Base-by-base conservation (phyloP, 495 filamentous ascomycete species). In the Xanthoparmelia taractica region DNA sequence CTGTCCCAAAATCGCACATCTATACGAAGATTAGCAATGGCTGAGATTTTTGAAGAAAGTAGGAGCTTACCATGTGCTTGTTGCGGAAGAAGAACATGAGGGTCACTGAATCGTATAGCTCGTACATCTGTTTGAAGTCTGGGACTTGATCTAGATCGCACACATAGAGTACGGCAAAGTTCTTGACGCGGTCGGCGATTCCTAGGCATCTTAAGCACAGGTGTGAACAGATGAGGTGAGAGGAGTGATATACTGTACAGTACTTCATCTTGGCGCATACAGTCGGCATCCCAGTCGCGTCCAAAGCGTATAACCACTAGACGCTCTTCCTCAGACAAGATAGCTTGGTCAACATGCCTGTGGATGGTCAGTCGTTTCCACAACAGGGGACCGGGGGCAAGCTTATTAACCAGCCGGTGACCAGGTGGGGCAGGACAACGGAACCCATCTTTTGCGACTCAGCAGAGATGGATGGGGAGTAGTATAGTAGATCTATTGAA, bases 401-500 rank as follows among this genome's bases (percentile, higher is more conserved):
- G 92, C 77, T 96, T 92, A 96, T 91, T 69, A 96, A 92, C 93
- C 94, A 97, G 67, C 91, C 94, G 17, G 90, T 95, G 61, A 84
- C 82, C 40, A 98, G 82, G 76, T 98, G 94, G 25, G 94, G 94
- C 18, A 98, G 83, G 18, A 97, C 90, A 60, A 97, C 89, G 60
- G 91, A 96, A 71, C 92, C 90, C 88, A 94, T 96, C 15, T 10
- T 54, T 54, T 33, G 50, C 27, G 15, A 33, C 15, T 33, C 17
- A 15, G 10, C 27, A 33, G 29, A 11, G 20, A 4, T 0, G 7
- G 10, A 33, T 2, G 0, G 18, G 5, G 27, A 33, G 27, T 52
- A 52, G 27, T 10, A 0, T 52, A 2, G 23, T 15, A 23, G 18
- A 31, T 27, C 29, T 8, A 23, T 17, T 18, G 48, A 52, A 5